Conservation (phyloP, 2,329 filamentous ascomycete genomes). For the Alternaria sp. region DNA sequence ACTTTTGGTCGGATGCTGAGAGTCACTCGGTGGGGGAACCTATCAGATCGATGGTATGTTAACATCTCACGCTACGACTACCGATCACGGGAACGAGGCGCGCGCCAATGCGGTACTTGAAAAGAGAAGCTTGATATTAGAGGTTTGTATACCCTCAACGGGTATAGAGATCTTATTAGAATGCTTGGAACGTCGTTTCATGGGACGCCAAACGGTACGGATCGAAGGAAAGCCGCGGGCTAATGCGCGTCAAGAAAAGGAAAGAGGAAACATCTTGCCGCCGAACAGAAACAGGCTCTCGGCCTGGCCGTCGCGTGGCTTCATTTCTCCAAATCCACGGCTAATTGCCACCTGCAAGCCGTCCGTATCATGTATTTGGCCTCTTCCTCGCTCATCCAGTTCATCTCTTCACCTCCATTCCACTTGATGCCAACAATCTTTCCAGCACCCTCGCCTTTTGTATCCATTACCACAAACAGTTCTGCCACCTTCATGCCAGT, state of each 20-base stretch:
- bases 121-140: neutral
- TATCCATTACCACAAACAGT: conserved; percentile 43
- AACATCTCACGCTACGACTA: neutral
- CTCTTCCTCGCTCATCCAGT: conserved; percentile 35
- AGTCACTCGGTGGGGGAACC: neutral
- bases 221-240: neutral
- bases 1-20: neutral
- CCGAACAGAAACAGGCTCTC: neutral
- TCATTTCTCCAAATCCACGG: conserved; percentile 59
- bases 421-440: conserved; percentile 46
- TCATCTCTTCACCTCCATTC: conserved; percentile 36
- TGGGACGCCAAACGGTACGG: neutral
- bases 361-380: conserved; percentile 38
- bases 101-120: neutral
- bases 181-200: neutral
- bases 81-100: neutral
- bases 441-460: conserved; percentile 43
- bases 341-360: conserved; percentile 32
- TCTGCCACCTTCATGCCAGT: conserved; percentile 43
- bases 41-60: neutral
- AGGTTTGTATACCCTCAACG: neutral
- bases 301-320: conserved; percentile 29
- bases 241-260: neutral
- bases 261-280: neutral
- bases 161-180: neutral